Evolutionary conservation across 768 basidiomycete genomes (phyloP).

Genomic region (Gloeostereum incarnatum): DNA sequence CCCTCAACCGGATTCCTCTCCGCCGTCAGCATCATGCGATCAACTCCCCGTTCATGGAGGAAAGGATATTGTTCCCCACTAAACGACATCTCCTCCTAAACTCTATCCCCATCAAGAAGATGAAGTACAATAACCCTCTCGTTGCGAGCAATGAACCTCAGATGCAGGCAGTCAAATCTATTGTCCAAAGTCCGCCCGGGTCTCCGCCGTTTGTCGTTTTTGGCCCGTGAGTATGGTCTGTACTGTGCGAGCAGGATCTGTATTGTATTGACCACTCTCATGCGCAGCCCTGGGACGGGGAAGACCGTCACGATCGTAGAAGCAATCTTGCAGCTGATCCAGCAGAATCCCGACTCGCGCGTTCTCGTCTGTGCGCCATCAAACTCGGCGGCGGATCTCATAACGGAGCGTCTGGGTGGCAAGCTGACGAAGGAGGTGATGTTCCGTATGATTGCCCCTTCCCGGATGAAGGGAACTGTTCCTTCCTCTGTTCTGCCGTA

Average conservation of each 20-base stretch:
- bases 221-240: slow-evolving; percentile 42
- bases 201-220: slow-evolving; percentile 50
- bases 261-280: background rate
- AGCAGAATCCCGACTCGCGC: slow-evolving; percentile 23
- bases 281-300: slow-evolving; percentile 48
- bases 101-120: background rate
- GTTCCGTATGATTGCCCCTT: slow-evolving; percentile 46
- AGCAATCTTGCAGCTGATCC: slow-evolving; percentile 44
- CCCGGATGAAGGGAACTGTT: slow-evolving; percentile 26
- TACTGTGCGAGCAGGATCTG: background rate
- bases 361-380: slow-evolving; percentile 56
- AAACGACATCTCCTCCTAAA: background rate
- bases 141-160: background rate
- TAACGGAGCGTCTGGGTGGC: slow-evolving; percentile 32
- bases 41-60: slow-evolving; percentile 29
- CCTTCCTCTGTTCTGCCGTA: slow-evolving; percentile 27
- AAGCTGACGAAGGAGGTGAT: slow-evolving; percentile 24
- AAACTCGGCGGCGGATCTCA: slow-evolving; percentile 52
- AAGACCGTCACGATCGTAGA: slow-evolving; percentile 61
- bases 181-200: slow-evolving; percentile 31
- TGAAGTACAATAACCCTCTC: background rate
- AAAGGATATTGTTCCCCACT: slow-evolving; percentile 15
- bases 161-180: slow-evolving; percentile 30
- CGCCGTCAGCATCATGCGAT: slow-evolving; percentile 54
- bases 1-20: slow-evolving; percentile 44